phyloP scores from a whole-genome alignment of 306 rosid genomes.

The Sindora glabra region DNA sequence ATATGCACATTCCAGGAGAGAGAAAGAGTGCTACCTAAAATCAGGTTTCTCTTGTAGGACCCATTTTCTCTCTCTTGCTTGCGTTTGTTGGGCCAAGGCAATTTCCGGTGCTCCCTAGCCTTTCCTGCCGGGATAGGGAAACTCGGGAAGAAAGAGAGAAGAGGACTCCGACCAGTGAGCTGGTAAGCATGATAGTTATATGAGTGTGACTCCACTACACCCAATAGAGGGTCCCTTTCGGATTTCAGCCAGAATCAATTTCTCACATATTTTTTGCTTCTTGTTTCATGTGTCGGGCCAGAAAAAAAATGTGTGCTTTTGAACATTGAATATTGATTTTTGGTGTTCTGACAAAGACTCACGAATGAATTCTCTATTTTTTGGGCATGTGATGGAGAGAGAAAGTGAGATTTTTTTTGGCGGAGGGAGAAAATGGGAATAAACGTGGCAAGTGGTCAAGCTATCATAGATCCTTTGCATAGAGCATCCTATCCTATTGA shows the following conservation, averaged over 20 bases:
- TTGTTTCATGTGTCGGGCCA: too few relatives aligned
- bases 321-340: too few relatives aligned
- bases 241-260: slow-evolving; percentile 7
- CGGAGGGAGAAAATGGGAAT: too few relatives aligned
- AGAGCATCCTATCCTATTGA: too few relatives aligned
- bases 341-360: too few relatives aligned
- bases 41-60: slow-evolving; percentile 16
- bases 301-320: too few relatives aligned
- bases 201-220: slow-evolving; percentile 42
- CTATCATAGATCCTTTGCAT: too few relatives aligned
- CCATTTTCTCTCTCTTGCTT: slow-evolving; percentile 13
- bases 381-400: too few relatives aligned
- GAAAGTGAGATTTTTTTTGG: too few relatives aligned
- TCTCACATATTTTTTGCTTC: too few relatives aligned
- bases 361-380: too few relatives aligned
- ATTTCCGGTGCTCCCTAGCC: not conserved
- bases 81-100: not conserved
- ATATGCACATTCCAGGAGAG: not conserved
- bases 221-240: slow-evolving; percentile 31
- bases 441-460: too few relatives aligned
- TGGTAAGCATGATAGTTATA: slow-evolving; percentile 64
- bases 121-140: slow-evolving; percentile 6
- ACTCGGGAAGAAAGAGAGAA: not conserved
- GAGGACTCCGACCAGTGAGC: slow-evolving; percentile 33
- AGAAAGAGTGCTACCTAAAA: not conserved